Base-by-base conservation (phyloP, 805 yeast species). In the Zygotorulaspora chibaensis region DNA sequence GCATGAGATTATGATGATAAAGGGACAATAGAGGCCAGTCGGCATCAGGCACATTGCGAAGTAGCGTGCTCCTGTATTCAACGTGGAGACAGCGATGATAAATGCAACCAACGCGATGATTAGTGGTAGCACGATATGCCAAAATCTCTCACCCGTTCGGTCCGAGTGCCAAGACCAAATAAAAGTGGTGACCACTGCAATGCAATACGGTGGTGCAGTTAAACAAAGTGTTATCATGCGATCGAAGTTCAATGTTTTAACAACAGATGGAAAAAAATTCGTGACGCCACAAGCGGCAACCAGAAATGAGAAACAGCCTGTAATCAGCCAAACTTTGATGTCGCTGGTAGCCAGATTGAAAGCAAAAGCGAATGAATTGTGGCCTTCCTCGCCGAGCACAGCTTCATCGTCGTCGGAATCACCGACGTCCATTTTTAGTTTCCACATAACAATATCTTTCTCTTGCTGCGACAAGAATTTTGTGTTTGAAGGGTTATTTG, bases 231-330 rank as follows among this genome's bases (percentile, higher is more conserved):
- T 77, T 38, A 74, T 68, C 31, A 77, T 68, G 39, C 71, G 66
- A 55, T 63, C 60, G 53, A 76, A 81, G 36, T 77, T 73, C 50
- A 81, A 68, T 11, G 84, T 77, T 46, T 69, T 57, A 13, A 81
- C 83, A 23, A 81, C 78, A 1, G 83, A 71, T 23, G 84, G 84
- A 68, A 78, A 80, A 58, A 77, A 79, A 57, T 78, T 74, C 15
- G 81, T 76, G 38, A 78, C 81, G 59, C 83, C 82, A 52, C 79
- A 75, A 33, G 83, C 81, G 20, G 79, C 80, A 40, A 76, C 83
- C 26, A 74, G 62, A 46, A 62, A 63, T 2, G 76, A 63, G 20
- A 73, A 63, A 42, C 67, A 65, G 39, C 72, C 74, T 13, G 74
- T 68, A 30, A 74, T 57, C n/a, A 68, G 56, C 78, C 78, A 74